Conservation (phyloP, 257 asterid genomes). For the Solanum virginianum region DNA sequence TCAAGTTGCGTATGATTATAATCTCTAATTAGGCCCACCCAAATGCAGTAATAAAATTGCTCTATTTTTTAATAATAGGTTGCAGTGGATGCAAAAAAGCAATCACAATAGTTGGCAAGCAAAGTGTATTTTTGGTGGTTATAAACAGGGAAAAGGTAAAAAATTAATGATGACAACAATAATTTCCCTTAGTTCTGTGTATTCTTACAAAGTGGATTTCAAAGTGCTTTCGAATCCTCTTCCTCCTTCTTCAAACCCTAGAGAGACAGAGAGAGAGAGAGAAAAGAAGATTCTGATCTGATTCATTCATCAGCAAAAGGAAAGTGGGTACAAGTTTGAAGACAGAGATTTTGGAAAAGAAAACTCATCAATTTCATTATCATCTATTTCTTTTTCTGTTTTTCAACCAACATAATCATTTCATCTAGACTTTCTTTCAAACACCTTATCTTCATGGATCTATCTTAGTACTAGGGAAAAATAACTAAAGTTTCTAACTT, state of each 20-base stretch:
- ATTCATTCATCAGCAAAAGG: not conserved
- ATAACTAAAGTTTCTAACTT: not conserved
- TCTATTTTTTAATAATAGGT: not conserved
- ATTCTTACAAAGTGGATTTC: slow-evolving; percentile 10
- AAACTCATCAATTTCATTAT: slow-evolving; percentile 25
- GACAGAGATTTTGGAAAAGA: slow-evolving; percentile 8
- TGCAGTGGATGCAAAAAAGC: not conserved
- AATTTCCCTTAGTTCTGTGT: not conserved
- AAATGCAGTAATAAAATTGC: not conserved
- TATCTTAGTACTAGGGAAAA: not conserved
- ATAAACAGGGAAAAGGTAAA: not conserved
- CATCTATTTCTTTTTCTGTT: not conserved
- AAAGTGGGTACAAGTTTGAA: slow-evolving; percentile 2
- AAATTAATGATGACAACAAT: not conserved
- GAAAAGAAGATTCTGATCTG: slow-evolving; percentile 38
- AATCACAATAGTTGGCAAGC: slow-evolving; percentile 4
- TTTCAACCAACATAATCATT: slow-evolving; percentile 38
- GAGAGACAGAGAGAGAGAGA: not conserved
- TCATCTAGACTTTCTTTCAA: slow-evolving; percentile 3
- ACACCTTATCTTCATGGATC: slow-evolving; percentile 29
- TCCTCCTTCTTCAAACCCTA: slow-evolving; percentile 2
- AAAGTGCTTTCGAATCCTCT: slow-evolving; percentile 21
- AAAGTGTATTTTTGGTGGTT: not conserved
- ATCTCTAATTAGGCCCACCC: not conserved
- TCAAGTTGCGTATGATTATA: not conserved